Percentiles rank a stretch among this genome's conserved stretches.
phyloP scores from a whole-genome alignment of 495 filamentous ascomycete species.

The Aspergillus cavernicola region DNA sequence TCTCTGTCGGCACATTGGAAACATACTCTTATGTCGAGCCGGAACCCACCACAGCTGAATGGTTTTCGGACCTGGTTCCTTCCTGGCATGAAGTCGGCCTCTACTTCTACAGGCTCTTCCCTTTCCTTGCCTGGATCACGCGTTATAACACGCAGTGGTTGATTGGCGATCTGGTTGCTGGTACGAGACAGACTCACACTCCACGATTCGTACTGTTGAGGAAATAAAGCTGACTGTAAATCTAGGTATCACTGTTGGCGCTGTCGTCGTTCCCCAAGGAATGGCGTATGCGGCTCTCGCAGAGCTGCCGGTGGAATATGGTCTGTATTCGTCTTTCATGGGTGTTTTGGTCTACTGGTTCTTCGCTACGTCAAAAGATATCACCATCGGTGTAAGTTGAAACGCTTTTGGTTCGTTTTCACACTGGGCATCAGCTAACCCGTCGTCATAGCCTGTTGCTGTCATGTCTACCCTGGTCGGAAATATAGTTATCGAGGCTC shows the following conservation, averaged over 20 bases:
- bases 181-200: constrained; percentile 42
- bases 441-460: constrained; percentile 72
- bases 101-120: constrained; percentile 73
- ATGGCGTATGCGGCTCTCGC: constrained; percentile 96
- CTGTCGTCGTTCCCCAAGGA: constrained; percentile 92
- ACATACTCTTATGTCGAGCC: constrained; percentile 78
- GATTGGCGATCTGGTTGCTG: constrained; percentile 82
- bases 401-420: background rate
- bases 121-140: constrained; percentile 82
- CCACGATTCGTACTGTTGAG: background rate
- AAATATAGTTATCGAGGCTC: constrained; percentile 64
- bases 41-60: constrained; percentile 72
- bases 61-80: constrained; percentile 61
- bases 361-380: constrained; percentile 98
- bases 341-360: constrained; percentile 97
- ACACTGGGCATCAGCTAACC: background rate
- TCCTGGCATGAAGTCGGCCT: constrained; percentile 43
- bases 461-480: constrained; percentile 91
- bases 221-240: background rate
- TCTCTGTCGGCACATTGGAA: constrained; percentile 71
- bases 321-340: constrained; percentile 97
- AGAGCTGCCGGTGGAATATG: constrained; percentile 71
- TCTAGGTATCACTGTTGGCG: constrained; percentile 85
- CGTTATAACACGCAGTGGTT: constrained; percentile 91
- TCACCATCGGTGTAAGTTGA: constrained; percentile 87